Evolutionary conservation across 1,284 basidiomycete species (phyloP).

Genomic region (Fomitopsis pinicola): DNA sequence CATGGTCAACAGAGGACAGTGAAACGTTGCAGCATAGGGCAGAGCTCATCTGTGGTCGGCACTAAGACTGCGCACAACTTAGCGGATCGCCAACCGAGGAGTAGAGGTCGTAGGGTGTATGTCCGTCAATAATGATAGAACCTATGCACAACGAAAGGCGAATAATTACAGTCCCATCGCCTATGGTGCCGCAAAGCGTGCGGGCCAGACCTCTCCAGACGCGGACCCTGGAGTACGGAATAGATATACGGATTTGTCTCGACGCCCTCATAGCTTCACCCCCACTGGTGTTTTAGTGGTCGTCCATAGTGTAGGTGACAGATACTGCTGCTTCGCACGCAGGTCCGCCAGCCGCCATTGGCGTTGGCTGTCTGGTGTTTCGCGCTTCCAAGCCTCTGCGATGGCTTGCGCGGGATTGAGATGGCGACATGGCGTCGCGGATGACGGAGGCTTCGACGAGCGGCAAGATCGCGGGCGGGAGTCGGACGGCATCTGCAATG

Average conservation of each 20-base stretch:
- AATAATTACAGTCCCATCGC: conserved; percentile 3
- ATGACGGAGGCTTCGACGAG: conserved; percentile 15
- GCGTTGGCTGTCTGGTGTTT: conserved; percentile 51
- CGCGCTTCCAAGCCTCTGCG: conserved; percentile 60
- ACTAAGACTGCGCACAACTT: too few species aligned
- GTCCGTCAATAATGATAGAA: conserved; percentile 3
- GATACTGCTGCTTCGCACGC: conserved; percentile 35
- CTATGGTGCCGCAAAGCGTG: not conserved
- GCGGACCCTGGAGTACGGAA: not conserved
- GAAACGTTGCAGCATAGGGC: too few species aligned
- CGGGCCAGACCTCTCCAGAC: not conserved
- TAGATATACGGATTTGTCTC: conserved; percentile 2
- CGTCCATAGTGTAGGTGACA: conserved; percentile 23
- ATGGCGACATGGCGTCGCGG: conserved; percentile 19
- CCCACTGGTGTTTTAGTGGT: conserved; percentile 7
- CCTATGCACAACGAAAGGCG: conserved; percentile 5
- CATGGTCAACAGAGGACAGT: too few species aligned
- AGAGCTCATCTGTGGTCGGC: too few species aligned
- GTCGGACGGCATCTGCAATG: conserved; percentile 32
- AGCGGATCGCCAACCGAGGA: not conserved
- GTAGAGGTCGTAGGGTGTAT: not conserved
- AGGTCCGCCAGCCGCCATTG: conserved; percentile 52
- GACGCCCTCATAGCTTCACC: conserved; percentile 19
- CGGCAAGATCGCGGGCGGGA: conserved; percentile 22
- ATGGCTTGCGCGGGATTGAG: conserved; percentile 56